Base-by-base conservation (phyloP, 352 stramenopile genomes). In the Blastocystis sp. region DNA sequence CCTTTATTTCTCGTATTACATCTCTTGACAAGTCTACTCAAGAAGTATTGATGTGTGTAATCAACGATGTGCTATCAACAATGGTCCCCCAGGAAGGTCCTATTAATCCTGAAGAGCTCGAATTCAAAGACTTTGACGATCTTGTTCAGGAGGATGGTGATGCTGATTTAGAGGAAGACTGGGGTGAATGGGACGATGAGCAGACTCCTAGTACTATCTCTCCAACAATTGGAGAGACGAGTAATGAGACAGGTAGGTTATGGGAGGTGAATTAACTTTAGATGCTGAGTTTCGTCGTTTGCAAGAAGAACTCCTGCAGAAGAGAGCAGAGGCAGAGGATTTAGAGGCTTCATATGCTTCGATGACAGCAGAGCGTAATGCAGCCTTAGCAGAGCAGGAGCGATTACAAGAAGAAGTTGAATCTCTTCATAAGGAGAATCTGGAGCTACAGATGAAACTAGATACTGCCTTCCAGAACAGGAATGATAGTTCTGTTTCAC, bases 121-220 rank as follows among this genome's bases (percentile, higher is more conserved):
- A 37, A 40, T 56, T 84, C 19, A 33, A 44, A 13, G 54, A 62
- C 22, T 84, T 84, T 40, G 73, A 84, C 44, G 42, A 64, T 13
- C 30, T 84, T 11, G 35, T 84, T 30, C 42, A 58, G 17, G 73
- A 84, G 48, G 73, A 66, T 27, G 42, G 22, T 24, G 24, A 62
- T 15, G 70, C 33, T 7, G 17, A 30, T 19, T 22, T 24, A 0
- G 68, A 79, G 15, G 73, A 84, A 3, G 73, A 84, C 27, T 84
- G 73, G 73, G 30, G 54, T 57, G 73, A 84, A 54, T 84, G 73
- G 73, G 53, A 60, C 22, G 73, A 66, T 15, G 68, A 84, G 33
- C 13, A 22, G 24, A 17, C 73, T 15, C 22, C 30, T 17, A 15
- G 48, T 30, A 33, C n/a, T n/a, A 19, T n/a, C 70, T n/a, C 42